A percentile compares a stretch with the other conserved stretches of the same genome.
These are phyloP conservation scores for Metschnikowia bowlesiae DNA, from an alignment of 805 yeast species.

Conservation along the genomic window DNA sequence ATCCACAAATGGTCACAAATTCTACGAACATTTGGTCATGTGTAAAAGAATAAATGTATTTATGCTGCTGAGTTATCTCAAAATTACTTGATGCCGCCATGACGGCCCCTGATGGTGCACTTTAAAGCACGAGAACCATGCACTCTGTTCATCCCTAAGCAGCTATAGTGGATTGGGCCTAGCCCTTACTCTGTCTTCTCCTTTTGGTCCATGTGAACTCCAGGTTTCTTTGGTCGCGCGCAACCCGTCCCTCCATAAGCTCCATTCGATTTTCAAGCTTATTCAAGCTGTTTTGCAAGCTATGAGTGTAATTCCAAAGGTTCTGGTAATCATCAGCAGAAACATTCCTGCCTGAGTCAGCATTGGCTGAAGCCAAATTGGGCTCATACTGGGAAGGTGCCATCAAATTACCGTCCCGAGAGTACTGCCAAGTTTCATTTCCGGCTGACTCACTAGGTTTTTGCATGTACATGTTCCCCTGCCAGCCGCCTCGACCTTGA, in stretches of 20 bases:
- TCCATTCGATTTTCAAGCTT: conserved; percentile 24
- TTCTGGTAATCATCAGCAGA: conserved; percentile 31
- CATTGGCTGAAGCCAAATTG: background rate
- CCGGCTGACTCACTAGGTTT: background rate
- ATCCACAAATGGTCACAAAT: too few relatives aligned
- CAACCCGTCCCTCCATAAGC: conserved; percentile 23
- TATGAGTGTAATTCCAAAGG: conserved; percentile 29
- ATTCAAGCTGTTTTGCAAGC: conserved; percentile 26
- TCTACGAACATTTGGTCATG: background rate
- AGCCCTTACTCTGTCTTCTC: background rate
- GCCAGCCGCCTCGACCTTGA: background rate
- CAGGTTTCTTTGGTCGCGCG: conserved; percentile 10
- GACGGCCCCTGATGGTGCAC: background rate
- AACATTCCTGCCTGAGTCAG: conserved; percentile 15
- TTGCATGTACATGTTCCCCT: background rate
- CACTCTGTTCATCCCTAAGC: background rate
- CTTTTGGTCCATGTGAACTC: conserved; percentile 1
- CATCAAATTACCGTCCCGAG: background rate
- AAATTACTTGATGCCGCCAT: background rate
- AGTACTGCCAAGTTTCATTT: background rate
- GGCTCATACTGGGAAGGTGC: background rate
- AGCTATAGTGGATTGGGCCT: background rate
- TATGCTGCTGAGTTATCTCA: background rate
- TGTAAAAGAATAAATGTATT: background rate
- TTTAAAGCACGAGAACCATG: background rate